Base-by-base conservation (phyloP, 1,139 yeast genomes). In the Yamadazyma sp. region DNA sequence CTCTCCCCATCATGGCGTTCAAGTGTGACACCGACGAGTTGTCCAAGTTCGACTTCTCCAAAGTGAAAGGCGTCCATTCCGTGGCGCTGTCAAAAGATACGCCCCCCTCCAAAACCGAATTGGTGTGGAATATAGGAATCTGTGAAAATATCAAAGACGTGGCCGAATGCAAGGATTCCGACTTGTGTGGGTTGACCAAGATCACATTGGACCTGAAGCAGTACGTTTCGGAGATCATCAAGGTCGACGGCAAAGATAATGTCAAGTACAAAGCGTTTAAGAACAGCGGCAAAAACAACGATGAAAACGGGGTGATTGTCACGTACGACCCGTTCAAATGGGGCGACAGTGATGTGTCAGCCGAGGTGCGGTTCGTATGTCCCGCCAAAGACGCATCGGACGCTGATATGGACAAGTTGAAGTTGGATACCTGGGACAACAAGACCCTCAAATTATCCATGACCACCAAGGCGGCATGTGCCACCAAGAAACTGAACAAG, bases 61-160 rank as follows among this genome's bases (percentile, higher is more conserved):
- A 64, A 15, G 61, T 82, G 31, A 68, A 68, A 33, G 86, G 86
- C 2, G 54, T 67, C 6, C 76, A 77, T 48, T 49, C 61, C 2
- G 64, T 67, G 13, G 53, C 67, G 7, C 40, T 53, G 4, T 51
- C 67, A 23, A 64, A 59, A 31, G 75, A 73, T 34, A 86, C 96
- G 11, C 97, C 97, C 18, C 97, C 97, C 2, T 76, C 90, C 5
- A 65, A 61, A 31, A 79, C 87, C 2, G 72, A 68, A 37, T 61
- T 71, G 27, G 70, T 78, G 3, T 86, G 96, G 90, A 78, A 70
- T 52, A 52, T 89, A 34, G 84, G 87, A 33, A 70, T 88, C 10
- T 87, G 95, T 61, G 80, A 76, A 32, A 64, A 76, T 8, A 59
- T 76, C 21, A 57, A 62, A 20, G 63, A 60, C 24, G 58, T 67